Conservation (phyloP, 345 rosid genomes). For the Eucalyptus tenuipes region DNA sequence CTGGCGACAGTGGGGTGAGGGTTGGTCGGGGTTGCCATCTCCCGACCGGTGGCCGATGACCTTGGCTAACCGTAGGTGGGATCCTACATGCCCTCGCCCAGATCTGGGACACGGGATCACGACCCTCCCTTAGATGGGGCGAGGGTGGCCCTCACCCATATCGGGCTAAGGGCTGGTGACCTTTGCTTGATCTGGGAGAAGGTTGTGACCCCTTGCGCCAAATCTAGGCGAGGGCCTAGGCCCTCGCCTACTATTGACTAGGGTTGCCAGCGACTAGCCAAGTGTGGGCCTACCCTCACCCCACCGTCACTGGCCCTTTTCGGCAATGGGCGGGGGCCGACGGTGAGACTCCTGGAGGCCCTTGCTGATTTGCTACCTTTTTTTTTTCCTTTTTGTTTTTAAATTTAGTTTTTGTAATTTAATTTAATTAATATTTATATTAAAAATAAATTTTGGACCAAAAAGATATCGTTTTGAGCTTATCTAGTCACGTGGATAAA, state of each 20-base stretch:
- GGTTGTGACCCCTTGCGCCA: accelerated
- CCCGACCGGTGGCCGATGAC: accelerated
- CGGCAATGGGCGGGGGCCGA: accelerated
- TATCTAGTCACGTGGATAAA: no score
- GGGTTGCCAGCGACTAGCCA: accelerated
- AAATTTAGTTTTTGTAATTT: no score
- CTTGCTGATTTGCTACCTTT: no score
- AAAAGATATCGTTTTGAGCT: accelerated
- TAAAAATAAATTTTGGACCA: no score
- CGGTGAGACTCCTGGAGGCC: accelerated
- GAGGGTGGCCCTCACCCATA: no score
- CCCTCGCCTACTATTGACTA: accelerated
- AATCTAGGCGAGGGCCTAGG: accelerated
- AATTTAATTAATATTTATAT: no score
- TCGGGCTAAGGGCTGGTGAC: accelerated
- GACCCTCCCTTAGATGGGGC: accelerated
- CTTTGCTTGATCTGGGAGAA: accelerated
- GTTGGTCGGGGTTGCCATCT: accelerated
- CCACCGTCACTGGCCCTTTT: accelerated
- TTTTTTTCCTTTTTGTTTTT: no score
- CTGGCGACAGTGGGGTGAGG: accelerated
- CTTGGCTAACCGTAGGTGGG: accelerated
- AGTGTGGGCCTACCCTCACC: no score
- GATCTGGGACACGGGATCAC: accelerated
- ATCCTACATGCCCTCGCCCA: accelerated